Base-by-base conservation (phyloP, 306 rosid genomes). In the Acacia crassicarpa region DNA sequence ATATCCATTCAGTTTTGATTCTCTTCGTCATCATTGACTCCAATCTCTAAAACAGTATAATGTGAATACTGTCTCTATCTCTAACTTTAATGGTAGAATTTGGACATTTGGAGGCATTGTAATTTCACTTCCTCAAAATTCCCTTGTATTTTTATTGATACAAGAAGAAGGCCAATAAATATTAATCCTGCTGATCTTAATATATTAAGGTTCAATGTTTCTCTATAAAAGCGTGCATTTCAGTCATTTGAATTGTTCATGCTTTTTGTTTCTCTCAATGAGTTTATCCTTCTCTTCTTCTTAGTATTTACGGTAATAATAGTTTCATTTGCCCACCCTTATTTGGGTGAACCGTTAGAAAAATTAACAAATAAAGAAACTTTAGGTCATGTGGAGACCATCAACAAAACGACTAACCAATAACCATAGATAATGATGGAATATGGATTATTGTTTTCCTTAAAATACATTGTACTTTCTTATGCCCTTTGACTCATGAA, bases 51-150 rank as follows among this genome's bases (percentile, higher is more conserved):
- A 59, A 86, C 27, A 48, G 17, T 3, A 48, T 12, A 48, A 14
- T 4, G 75, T 85, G 90, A 88, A 85, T 48, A 73, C 87, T 45
- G 40, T 32, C 56, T 65, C 32, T 48, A 32, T 79, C 30, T 63
- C 74, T 5, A 19, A 27, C 68, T 68, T 53, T 15, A 8, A 38
- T 3, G 8, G 67, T 23, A 51, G 27, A 54, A 17, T 53, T 41
- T 9, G 17, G 27, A 40, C 38, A 56, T 78, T 48, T 66, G 49
- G 65, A 46, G 65, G 63, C 72, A 22, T 43, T 17, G 71, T 13
- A 41, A 44, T 27, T 62, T 13, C 9, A 27, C 4, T 62, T 30
- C 40, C 19, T 27, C 9, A 38, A 6, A 27, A 62, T 62, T 62
- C n/a, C 30, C 65, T 58, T 62, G 68, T 27, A 1, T 62, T 2